Evolutionary conservation across 2,329 filamentous ascomycete genomes (phyloP).

Genomic region (Ceratocystis diversiconidia): DNA sequence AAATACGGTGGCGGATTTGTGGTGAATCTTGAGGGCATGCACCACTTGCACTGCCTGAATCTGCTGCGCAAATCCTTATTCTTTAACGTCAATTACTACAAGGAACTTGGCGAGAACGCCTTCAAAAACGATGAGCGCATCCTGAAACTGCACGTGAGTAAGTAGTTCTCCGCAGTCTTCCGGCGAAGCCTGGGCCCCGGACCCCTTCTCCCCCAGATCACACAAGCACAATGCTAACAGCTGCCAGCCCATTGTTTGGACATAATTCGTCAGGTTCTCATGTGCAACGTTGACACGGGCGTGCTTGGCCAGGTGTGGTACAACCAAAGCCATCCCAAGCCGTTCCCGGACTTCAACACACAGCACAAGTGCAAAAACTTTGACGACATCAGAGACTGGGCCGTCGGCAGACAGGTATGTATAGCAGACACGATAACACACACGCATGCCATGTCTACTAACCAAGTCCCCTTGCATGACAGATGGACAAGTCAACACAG

Average conservation of each 20-base stretch:
- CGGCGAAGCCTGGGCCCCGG: no score
- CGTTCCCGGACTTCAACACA: constrained; percentile 50
- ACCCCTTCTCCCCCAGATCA: no score
- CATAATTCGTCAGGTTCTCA: constrained; percentile 45
- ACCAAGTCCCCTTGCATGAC: background rate
- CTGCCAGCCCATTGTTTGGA: constrained; percentile 44
- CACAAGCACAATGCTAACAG: background rate
- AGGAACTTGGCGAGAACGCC: constrained; percentile 32
- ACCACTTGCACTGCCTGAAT: constrained; percentile 48
- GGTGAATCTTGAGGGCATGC: constrained; percentile 42
- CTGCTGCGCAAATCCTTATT: constrained; percentile 43
- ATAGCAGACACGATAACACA: background rate
- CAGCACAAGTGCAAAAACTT: constrained; percentile 45
- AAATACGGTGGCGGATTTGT: constrained; percentile 45
- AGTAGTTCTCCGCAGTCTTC: background rate
- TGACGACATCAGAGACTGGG: constrained; percentile 39
- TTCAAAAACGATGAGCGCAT: constrained; percentile 43
- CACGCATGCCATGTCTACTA: background rate
- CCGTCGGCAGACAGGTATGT: constrained; percentile 35
- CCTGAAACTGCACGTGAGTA: constrained; percentile 42
- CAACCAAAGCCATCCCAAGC: constrained; percentile 29
- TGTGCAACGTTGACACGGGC: constrained; percentile 47
- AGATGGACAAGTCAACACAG: constrained; percentile 14
- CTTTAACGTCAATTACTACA: constrained; percentile 47
- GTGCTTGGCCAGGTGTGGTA: constrained; percentile 49